A percentile compares a stretch with the other conserved stretches of the same genome.
Evolutionary conservation across 2,329 filamentous ascomycete genomes (phyloP).

Genomic region (Colletotrichum chrysophilum): DNA sequence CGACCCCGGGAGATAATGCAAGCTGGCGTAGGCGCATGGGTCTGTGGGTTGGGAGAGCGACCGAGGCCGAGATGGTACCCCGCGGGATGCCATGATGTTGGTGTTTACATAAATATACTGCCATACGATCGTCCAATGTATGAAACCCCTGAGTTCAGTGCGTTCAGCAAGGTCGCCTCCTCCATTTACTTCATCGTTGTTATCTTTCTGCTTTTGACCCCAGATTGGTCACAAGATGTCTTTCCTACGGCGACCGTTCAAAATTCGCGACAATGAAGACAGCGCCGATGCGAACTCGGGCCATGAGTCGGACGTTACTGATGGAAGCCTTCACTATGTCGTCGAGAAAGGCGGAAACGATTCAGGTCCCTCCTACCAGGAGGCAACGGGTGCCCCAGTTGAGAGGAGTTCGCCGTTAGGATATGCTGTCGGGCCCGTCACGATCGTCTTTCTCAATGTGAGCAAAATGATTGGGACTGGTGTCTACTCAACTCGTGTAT

Average conservation of each 20-base stretch:
- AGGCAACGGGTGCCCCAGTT: conserved; percentile 58
- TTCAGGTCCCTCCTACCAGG: conserved; percentile 17
- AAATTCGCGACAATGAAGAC: background rate
- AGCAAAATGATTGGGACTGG: conserved; percentile 69
- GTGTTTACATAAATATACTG: background rate
- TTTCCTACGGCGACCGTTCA: background rate
- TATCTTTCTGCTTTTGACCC: background rate
- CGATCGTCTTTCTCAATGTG: conserved; percentile 64
- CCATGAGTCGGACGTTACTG: background rate
- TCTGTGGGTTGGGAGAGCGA: background rate
- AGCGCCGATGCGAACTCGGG: background rate
- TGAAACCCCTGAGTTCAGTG: background rate
- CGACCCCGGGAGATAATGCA: background rate
- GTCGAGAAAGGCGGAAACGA: conserved; percentile 10
- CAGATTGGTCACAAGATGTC: background rate
- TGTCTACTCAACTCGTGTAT: conserved; percentile 59
- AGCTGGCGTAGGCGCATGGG: background rate
- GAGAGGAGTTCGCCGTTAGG: conserved; percentile 65
- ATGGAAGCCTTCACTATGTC: background rate
- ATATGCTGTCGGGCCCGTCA: conserved; percentile 59
- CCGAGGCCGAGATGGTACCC: background rate
- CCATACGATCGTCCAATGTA: background rate
- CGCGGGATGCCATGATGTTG: background rate
- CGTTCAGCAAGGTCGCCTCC: background rate
- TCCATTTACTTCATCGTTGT: background rate